Conservation (phyloP, 1,139 yeast species). For the Candida tropicalis region DNA sequence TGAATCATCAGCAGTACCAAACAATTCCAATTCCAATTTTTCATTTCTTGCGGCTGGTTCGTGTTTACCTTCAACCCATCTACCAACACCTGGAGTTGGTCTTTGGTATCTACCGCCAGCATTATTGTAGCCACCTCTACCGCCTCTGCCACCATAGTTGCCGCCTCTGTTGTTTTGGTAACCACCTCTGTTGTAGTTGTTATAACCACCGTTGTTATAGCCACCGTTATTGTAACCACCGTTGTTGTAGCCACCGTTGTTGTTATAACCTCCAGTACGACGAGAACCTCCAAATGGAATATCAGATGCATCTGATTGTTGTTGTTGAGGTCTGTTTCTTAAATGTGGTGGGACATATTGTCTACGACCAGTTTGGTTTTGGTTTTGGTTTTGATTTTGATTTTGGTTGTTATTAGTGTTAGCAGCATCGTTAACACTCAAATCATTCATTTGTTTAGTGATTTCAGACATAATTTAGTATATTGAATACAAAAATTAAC, state of each 20-base stretch:
- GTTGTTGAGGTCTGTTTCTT: constrained; percentile 33
- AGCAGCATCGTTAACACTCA: constrained; percentile 34
- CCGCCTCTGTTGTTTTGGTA: constrained; percentile 20
- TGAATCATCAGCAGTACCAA: constrained; percentile 85
- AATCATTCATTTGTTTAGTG: constrained; percentile 47
- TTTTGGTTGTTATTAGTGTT: constrained; percentile 13
- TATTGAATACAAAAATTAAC: constrained; percentile 1
- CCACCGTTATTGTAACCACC: constrained; percentile 27
- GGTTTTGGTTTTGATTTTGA: constrained; percentile 5
- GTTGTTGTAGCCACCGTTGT: constrained; percentile 18
- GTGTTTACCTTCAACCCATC: constrained; percentile 87
- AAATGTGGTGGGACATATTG: constrained; percentile 76
- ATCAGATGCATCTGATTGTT: constrained; percentile 10
- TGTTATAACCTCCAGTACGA: constrained; percentile 18
- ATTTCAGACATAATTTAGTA: constrained; percentile 39
- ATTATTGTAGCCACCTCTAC: constrained; percentile 26
- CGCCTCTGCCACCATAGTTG: constrained; percentile 23
- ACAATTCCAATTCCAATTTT: constrained; percentile 75
- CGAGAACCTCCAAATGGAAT: constrained; percentile 18
- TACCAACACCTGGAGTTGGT: constrained; percentile 57
- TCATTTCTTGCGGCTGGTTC: constrained; percentile 78
- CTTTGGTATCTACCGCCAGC: constrained; percentile 31
- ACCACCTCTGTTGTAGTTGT: constrained; percentile 21
- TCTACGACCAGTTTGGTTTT: constrained; percentile 18
- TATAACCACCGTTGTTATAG: constrained; percentile 25